Evolutionary conservation across 371 early-diverging fungal species (phyloP), one percentile per base, ranked within the genome.

Genomic region (Syncephalis plumigaleata): DNA sequence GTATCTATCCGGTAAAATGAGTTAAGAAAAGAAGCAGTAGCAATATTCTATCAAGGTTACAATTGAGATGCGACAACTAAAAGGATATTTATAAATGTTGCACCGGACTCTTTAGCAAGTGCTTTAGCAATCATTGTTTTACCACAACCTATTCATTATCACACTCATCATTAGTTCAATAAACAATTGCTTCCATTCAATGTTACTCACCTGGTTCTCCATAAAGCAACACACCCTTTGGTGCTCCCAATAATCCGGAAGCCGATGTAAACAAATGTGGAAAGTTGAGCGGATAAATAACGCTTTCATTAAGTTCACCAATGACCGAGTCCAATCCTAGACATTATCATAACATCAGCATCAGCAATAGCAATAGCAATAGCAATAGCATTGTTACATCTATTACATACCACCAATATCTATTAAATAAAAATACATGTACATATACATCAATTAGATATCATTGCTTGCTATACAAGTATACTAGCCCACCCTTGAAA

Each of bases 101-200:
- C 95, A 43, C 85, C 83, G 17, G 91, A 90, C 61, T 95, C 96
- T 52, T 81, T 84, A 22, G 96, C 95, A 8, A 97, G 71, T 0
- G 96, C 95, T 64, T 92, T 93, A 39, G 98, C 98, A 54, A 93
- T 57, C 92, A 95, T 91, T 11, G 96, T 97, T 60, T 97, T 97
- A 45, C 98, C 98, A 56, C 91, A 91, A 9, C 93, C 68, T 63
- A 23, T 21, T n/a, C 24, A 36, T 26, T 9, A 45, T 26, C n/a
- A n/a, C n/a, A 40, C 49, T 18, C 7, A 24, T 21, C 39, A 1
- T 36, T 24, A 31, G 24, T 40, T 9, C 24, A 31, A n/a, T 16
- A 39, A 50, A 24, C 42, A 55, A 11, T 31, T 7, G 8, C 9
- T 16, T 21, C 16, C 9, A 39, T 36, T 36, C 23, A n/a, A 16